These are phyloP conservation scores for Tulasnella sp. DNA, from an alignment of 768 basidiomycete species.

Conservation along the genomic window DNA sequence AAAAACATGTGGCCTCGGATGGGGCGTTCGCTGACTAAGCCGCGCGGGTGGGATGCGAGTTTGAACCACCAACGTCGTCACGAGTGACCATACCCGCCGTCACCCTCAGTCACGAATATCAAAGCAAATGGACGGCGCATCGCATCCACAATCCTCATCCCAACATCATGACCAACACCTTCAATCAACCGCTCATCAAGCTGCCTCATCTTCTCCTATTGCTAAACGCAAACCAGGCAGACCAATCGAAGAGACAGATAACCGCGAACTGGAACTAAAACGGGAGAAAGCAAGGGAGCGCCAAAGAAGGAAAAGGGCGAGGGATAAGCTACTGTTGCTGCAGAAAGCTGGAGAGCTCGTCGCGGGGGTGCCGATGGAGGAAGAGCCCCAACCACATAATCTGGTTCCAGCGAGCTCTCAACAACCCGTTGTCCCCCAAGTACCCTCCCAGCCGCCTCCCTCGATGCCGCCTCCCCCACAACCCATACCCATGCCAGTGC, in stretches of 20 bases:
- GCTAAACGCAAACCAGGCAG: conserved; percentile 25
- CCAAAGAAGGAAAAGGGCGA: conserved; percentile 80
- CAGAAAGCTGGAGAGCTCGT: conserved; percentile 41
- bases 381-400: conserved; percentile 20
- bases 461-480: not conserved
- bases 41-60: not conserved
- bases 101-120: conserved; percentile 19
- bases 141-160: conserved; percentile 15
- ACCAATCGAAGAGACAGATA: conserved; percentile 26
- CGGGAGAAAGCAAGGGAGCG: conserved; percentile 87
- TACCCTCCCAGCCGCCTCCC: not conserved
- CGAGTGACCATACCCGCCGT: conserved; percentile 21
- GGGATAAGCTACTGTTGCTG: conserved; percentile 46
- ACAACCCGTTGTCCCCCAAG: not conserved
- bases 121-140: not conserved
- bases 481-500: not conserved
- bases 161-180: conserved; percentile 18
- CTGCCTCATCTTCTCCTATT: not conserved
- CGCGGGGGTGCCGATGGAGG: conserved; percentile 1
- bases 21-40: not conserved
- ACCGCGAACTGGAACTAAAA: conserved; percentile 31
- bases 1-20: too few relatives aligned
- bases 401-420: conserved; percentile 16
- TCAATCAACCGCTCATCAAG: conserved; percentile 5
- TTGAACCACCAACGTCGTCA: conserved; percentile 9